Percentiles rank a stretch among this genome's conserved stretches.
phyloP scores from a whole-genome alignment of 2,329 filamentous ascomycete genomes.

The Hymenotorrendiella dingleyae region DNA sequence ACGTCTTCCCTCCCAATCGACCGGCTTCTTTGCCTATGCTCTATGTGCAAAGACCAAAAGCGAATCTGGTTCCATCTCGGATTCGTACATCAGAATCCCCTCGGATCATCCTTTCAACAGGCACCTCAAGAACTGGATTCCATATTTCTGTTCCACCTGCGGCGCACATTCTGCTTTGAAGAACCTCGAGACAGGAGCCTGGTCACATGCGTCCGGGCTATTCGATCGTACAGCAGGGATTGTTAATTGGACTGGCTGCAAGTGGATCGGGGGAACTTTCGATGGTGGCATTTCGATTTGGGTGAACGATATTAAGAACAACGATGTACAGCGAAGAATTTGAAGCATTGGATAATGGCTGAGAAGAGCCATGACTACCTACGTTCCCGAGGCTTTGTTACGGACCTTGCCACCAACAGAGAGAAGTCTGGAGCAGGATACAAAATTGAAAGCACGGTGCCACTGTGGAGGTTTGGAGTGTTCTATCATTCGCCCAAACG shows the following conservation, averaged over 20 bases:
- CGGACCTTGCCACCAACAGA: neutral
- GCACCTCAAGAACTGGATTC: too few relatives aligned
- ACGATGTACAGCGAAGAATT: conserved; percentile 10
- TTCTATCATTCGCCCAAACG: conserved; percentile 49
- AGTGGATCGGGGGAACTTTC: conserved; percentile 37
- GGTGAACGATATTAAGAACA: conserved; percentile 22
- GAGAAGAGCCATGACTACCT: too few relatives aligned
- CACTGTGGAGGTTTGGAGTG: conserved; percentile 52
- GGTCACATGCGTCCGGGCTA: conserved; percentile 32
- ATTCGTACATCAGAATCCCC: conserved; percentile 38
- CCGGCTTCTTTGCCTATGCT: conserved; percentile 45
- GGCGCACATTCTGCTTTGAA: conserved; percentile 38
- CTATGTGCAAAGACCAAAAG: conserved; percentile 43
- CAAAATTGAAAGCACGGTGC: conserved; percentile 40
- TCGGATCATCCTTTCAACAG: conserved; percentile 21
- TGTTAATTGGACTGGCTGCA: conserved; percentile 22
- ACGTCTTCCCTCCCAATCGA: conserved; percentile 32
- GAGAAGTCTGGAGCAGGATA: neutral
- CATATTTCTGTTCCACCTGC: conserved; percentile 46
- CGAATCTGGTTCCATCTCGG: conserved; percentile 40
- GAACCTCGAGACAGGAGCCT: conserved; percentile 20
- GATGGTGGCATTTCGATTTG: conserved; percentile 47
- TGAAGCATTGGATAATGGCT: too few relatives aligned
- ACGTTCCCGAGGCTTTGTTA: neutral
- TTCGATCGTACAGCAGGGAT: conserved; percentile 26